phyloP scores from a whole-genome alignment of 495 filamentous ascomycete species.

The Gamarada debralockiae region DNA sequence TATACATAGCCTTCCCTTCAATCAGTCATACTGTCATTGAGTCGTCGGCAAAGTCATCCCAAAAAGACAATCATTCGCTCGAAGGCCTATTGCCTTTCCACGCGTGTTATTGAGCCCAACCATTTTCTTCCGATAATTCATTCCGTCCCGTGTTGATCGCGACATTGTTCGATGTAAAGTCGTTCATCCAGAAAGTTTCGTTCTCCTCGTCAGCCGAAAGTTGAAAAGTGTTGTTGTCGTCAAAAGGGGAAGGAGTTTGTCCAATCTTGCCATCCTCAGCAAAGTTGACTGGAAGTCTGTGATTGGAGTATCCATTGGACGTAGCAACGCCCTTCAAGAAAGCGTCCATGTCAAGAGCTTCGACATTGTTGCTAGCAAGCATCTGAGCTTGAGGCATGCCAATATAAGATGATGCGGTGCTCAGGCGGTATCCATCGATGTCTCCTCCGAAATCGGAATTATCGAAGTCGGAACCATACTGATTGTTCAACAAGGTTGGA shows the following conservation, averaged over 20 bases:
- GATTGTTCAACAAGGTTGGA: conserved; percentile 13
- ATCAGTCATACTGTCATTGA: conserved; percentile 14
- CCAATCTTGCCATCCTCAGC: conserved; percentile 10
- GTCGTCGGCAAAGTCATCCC: conserved; percentile 22
- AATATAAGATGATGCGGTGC: conserved; percentile 51
- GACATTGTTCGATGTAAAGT: conserved; percentile 13
- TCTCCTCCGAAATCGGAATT: conserved; percentile 21
- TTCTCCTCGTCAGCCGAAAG: conserved; percentile 22
- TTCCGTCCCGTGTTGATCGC: conserved; percentile 11
- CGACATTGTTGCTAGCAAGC: conserved; percentile 46
- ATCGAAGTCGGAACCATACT: conserved; percentile 27
- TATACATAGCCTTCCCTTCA: too few relatives aligned
- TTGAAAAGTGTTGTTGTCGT: conserved; percentile 15
- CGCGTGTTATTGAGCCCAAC: conserved; percentile 28
- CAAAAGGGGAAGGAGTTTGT: conserved; percentile 6
- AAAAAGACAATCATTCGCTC: conserved; percentile 18
- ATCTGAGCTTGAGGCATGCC: conserved; percentile 47
- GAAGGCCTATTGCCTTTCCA: conserved; percentile 29
- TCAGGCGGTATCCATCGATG: conserved; percentile 37
- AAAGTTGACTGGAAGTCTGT: conserved; percentile 11
- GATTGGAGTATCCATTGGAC: conserved; percentile 8
- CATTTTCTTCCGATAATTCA: conserved; percentile 18
- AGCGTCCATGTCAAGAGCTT: conserved; percentile 50
- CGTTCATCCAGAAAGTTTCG: conserved; percentile 25
- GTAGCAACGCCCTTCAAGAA: conserved; percentile 31